A percentile compares a stretch with the other conserved stretches of the same genome.
phyloP scores from a whole-genome alignment of 495 filamentous ascomycete species.

The Aspergillus ostianus region DNA sequence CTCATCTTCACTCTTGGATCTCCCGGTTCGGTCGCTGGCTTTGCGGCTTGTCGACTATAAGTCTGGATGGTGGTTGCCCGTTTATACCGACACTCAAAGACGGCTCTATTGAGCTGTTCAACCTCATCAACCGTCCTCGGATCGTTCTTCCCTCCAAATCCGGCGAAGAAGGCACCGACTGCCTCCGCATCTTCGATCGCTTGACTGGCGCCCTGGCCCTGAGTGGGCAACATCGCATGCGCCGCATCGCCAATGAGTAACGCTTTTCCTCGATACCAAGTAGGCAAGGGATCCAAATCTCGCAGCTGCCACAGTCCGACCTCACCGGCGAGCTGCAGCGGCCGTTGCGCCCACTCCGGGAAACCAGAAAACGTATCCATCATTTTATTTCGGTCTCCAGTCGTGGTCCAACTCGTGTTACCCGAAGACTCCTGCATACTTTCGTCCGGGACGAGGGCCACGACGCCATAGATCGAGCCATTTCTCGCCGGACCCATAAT shows the following conservation, averaged over 20 bases:
- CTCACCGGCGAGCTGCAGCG: constrained; percentile 18
- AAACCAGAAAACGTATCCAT: constrained; percentile 37
- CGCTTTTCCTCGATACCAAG: constrained; percentile 34
- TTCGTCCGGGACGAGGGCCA: constrained; percentile 14
- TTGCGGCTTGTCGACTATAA: constrained; percentile 35
- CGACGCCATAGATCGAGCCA: constrained; percentile 12
- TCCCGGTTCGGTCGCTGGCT: constrained; percentile 29
- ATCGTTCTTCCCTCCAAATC: constrained; percentile 9
- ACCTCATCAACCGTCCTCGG: not conserved
- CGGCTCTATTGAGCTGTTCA: not conserved
- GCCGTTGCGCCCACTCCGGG: constrained; percentile 27
- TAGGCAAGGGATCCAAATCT: constrained; percentile 40
- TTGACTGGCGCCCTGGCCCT: constrained; percentile 40
- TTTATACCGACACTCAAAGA: constrained; percentile 12
- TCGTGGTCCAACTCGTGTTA: constrained; percentile 15
- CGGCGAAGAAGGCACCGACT: constrained; percentile 26
- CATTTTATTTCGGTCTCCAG: constrained; percentile 34
- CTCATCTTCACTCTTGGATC: constrained; percentile 34
- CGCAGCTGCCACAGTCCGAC: constrained; percentile 39
- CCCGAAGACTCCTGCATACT: constrained; percentile 5
- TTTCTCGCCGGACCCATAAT: constrained; percentile 16
- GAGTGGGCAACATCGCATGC: constrained; percentile 42
- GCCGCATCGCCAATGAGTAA: constrained; percentile 48
- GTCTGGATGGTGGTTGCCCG: constrained; percentile 15
- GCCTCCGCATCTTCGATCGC: constrained; percentile 42